Conservation (phyloP, 1,139 yeast species). For the Meyerozyma guilliermondii region DNA sequence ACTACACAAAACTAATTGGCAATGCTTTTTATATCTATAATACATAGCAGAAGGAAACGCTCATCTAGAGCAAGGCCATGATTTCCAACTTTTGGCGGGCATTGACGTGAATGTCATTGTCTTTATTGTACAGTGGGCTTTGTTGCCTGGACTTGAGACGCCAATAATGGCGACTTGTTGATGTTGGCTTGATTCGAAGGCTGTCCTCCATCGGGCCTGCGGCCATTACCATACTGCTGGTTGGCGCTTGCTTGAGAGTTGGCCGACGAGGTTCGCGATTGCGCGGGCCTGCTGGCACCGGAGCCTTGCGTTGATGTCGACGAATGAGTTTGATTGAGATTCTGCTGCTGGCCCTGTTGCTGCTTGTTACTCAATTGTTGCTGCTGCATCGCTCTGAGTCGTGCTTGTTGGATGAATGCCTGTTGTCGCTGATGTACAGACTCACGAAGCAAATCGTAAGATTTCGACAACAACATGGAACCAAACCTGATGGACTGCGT, state of each 20-base stretch:
- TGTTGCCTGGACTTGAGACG: neutral
- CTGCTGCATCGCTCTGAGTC: slow-evolving; percentile 43
- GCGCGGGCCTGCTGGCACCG: neutral
- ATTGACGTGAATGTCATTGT: neutral
- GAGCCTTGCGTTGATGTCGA: neutral
- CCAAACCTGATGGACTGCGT: slow-evolving; percentile 91
- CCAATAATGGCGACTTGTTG: neutral
- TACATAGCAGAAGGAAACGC: slow-evolving; percentile 1
- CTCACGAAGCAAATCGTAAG: slow-evolving; percentile 64
- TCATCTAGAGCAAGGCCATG: neutral
- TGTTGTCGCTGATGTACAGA: slow-evolving; percentile 46
- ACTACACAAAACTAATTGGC: neutral
- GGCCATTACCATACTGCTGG: neutral
- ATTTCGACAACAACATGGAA: slow-evolving; percentile 81
- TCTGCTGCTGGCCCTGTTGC: slow-evolving; percentile 44
- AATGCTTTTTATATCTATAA: neutral
- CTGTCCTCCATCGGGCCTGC: neutral
- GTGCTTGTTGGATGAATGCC: slow-evolving; percentile 38
- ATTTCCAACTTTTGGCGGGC: neutral
- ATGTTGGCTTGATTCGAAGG: neutral
- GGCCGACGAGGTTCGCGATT: neutral
- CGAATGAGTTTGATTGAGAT: slow-evolving; percentile 15
- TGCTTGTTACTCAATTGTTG: slow-evolving; percentile 26
- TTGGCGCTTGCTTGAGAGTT: neutral
- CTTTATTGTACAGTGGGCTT: slow-evolving; percentile 1